Percentiles rank a stretch among this genome's conserved stretches.
Conservation (phyloP, 345 rosid genomes). For the Eucalyptus pumila region DNA sequence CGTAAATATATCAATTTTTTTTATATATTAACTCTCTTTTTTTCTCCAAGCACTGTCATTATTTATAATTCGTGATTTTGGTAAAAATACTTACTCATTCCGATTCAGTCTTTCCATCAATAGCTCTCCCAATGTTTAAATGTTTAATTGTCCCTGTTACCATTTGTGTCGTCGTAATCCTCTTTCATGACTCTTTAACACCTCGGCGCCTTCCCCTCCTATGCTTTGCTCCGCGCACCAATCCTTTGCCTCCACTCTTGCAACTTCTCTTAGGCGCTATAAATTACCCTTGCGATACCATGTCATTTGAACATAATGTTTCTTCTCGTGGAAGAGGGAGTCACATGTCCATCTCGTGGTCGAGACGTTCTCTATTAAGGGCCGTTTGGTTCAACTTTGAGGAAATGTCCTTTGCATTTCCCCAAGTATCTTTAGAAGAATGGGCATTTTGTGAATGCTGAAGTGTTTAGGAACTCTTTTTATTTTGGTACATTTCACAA, state of each 20-base stretch:
- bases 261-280: not conserved
- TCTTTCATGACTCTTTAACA: not conserved
- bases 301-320: not conserved
- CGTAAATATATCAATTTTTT: too few species aligned
- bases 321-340: not conserved
- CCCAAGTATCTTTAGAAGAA: too few species aligned
- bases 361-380: rapidly evolving
- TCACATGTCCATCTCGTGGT: rapidly evolving
- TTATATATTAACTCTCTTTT: too few species aligned
- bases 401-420: too few species aligned
- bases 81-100: not conserved
- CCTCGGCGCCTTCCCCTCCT: not conserved
- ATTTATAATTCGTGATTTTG: not conserved
- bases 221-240: not conserved
- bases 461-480: too few species aligned
- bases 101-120: not conserved
- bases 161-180: not conserved
- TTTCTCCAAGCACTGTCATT: rapidly evolving
- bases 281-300: not conserved
- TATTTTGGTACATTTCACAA: too few species aligned
- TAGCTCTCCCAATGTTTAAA: not conserved
- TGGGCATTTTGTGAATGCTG: too few species aligned
- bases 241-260: not conserved
- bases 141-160: not conserved
- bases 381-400: too few species aligned